These are phyloP conservation scores for Acanthamoeba sp. DNA, from an alignment of 208 protist species.

Conservation along the genomic window DNA sequence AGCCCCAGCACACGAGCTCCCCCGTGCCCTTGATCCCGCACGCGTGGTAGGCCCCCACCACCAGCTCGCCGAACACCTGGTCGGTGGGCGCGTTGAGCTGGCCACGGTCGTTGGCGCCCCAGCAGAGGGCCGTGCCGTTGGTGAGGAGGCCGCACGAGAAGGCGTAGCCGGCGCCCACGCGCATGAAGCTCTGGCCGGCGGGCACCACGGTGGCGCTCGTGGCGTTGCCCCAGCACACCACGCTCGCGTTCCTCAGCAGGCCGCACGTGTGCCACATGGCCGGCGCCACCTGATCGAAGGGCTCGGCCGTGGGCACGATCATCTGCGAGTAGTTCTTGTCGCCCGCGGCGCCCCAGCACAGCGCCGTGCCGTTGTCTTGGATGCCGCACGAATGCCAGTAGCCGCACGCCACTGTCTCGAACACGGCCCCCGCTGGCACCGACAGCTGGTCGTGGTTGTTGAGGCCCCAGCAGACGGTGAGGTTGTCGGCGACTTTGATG, in stretches of 20 bases:
- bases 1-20: background rate
- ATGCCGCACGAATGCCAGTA: background rate
- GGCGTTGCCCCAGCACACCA: background rate
- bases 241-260: too few species aligned
- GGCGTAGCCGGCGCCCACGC: background rate
- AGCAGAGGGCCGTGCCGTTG: background rate
- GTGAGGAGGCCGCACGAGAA: background rate
- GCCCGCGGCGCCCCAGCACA: background rate
- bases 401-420: background rate
- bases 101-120: background rate
- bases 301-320: too few species aligned
- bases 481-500: background rate
- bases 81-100: background rate
- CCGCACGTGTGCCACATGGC: too few species aligned
- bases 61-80: background rate
- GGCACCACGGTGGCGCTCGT: background rate
- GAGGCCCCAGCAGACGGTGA: background rate
- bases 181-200: background rate
- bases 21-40: background rate
- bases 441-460: background rate
- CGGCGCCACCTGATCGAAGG: too few species aligned
- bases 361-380: background rate
- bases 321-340: background rate
- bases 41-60: background rate
- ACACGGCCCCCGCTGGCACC: background rate